Conservation (phyloP, 2,329 filamentous ascomycete species). For the Sclerotinia minor region DNA sequence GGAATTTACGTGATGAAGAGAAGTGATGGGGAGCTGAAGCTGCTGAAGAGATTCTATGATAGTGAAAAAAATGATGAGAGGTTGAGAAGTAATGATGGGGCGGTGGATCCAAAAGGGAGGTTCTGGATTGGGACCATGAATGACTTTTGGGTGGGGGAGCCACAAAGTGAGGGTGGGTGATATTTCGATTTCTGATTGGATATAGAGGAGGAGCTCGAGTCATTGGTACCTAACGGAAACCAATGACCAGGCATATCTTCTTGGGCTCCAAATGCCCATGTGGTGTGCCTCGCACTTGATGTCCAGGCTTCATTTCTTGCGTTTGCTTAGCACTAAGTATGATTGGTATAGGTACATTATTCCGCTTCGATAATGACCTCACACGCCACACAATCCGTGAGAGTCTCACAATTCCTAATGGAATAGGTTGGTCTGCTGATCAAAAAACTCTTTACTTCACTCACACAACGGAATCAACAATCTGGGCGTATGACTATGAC, state of each 20-base stretch:
- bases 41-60: slow-evolving; percentile 52
- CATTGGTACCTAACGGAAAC: not conserved
- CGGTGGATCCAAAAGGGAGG: slow-evolving; percentile 73
- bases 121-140: slow-evolving; percentile 91
- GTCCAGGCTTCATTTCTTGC: not conserved
- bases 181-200: not conserved
- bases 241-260: not conserved
- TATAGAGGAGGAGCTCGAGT: not conserved
- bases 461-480: slow-evolving; percentile 69
- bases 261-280: not conserved
- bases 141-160: slow-evolving; percentile 56
- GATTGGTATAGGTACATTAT: slow-evolving; percentile 61
- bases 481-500: slow-evolving; percentile 76
- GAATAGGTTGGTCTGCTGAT: slow-evolving; percentile 76
- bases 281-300: not conserved
- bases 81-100: slow-evolving; percentile 77
- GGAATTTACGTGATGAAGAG: slow-evolving; percentile 79
- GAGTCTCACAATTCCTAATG: slow-evolving; percentile 77
- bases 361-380: slow-evolving; percentile 66
- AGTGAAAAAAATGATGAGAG: slow-evolving; percentile 43
- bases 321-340: not conserved
- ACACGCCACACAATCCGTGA: slow-evolving; percentile 60
- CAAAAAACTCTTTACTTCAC: slow-evolving; percentile 72
- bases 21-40: slow-evolving; percentile 53
- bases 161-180: slow-evolving; percentile 42